A percentile compares a stretch with the other conserved stretches of the same genome.
phyloP scores from a whole-genome alignment of 2,329 filamentous ascomycete genomes.

The Laburnicola sp. region DNA sequence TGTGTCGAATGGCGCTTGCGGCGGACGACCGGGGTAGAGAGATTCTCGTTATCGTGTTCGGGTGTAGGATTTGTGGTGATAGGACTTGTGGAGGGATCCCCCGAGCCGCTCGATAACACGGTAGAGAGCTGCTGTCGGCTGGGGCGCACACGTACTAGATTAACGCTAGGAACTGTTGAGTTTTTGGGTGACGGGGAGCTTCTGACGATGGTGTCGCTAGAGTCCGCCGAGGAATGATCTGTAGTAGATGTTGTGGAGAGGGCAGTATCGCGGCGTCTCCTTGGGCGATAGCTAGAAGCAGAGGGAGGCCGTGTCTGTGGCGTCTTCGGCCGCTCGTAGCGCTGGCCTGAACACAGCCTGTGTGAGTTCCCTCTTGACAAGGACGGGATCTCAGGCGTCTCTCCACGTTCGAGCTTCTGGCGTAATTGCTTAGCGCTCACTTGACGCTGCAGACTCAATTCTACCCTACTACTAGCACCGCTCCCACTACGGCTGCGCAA shows the following conservation, averaged over 20 bases:
- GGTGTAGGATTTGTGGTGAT: conserved; percentile 4
- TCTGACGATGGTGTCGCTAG: conserved; percentile 28
- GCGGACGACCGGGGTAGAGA: conserved; percentile 16
- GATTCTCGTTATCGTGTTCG: conserved; percentile 31
- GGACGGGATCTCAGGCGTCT: conserved; percentile 40
- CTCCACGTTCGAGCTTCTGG: conserved; percentile 40
- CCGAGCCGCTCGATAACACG: conserved; percentile 38
- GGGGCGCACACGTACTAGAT: conserved; percentile 28
- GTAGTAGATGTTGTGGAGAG: conserved; percentile 28
- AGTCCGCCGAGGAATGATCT: conserved; percentile 28
- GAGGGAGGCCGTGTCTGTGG: conserved; percentile 34
- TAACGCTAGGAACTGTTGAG: conserved; percentile 21
- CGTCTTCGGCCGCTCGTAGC: conserved; percentile 38
- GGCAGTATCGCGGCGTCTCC: conserved; percentile 34
- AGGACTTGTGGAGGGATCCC: conserved; percentile 14
- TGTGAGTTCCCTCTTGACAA: conserved; percentile 44
- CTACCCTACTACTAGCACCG: conserved; percentile 46
- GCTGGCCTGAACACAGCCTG: conserved; percentile 26
- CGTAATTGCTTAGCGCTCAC: conserved; percentile 45
- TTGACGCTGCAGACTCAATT: conserved; percentile 43
- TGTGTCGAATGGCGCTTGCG: conserved; percentile 22
- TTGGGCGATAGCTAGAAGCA: conserved; percentile 29
- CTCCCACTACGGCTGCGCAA: conserved; percentile 62
- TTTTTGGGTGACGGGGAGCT: conserved; percentile 18
- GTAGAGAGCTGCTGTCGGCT: conserved; percentile 41